These are phyloP conservation scores for Caryopteris hybrid DNA, from an alignment of 305 asterid species.

Conservation along the genomic window DNA sequence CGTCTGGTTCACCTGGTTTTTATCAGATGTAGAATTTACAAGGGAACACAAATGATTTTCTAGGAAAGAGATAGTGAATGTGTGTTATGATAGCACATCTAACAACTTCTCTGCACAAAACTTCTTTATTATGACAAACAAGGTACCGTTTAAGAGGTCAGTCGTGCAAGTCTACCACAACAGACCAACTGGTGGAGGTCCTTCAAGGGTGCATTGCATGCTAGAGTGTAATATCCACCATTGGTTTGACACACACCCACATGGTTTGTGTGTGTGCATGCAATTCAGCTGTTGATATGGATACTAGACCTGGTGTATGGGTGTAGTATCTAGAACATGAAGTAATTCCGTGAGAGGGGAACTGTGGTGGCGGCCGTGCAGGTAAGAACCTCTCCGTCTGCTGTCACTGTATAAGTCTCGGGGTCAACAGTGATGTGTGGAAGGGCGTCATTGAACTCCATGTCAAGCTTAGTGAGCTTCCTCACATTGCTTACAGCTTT, in stretches of 20 bases:
- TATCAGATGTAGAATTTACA: too few relatives aligned
- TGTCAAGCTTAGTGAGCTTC: constrained; percentile 74
- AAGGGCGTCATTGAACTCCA: constrained; percentile 83
- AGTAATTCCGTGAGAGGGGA: constrained; percentile 87
- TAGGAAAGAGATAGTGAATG: not conserved
- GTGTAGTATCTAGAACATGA: constrained; percentile 68
- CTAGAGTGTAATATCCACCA: too few relatives aligned
- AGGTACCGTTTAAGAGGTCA: not conserved
- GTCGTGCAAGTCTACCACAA: not conserved
- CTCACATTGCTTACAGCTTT: constrained; percentile 72
- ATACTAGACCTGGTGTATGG: too few relatives aligned
- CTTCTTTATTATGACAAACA: not conserved
- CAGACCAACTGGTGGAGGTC: not conserved
- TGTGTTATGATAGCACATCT: not conserved
- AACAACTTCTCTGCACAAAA: not conserved
- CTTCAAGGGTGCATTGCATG: too few relatives aligned
- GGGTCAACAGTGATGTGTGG: constrained; percentile 79
- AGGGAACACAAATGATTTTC: too few relatives aligned
- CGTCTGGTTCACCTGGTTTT: too few relatives aligned
- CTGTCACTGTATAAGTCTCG: constrained; percentile 75
- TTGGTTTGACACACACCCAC: too few relatives aligned
- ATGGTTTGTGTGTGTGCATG: too few relatives aligned
- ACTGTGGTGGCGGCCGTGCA: constrained; percentile 62
- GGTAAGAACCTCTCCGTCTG: constrained; percentile 63
- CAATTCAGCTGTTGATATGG: too few relatives aligned